Evolutionary conservation across 805 yeast species (phyloP).

Genomic region (Pichia pseudocactophila): DNA sequence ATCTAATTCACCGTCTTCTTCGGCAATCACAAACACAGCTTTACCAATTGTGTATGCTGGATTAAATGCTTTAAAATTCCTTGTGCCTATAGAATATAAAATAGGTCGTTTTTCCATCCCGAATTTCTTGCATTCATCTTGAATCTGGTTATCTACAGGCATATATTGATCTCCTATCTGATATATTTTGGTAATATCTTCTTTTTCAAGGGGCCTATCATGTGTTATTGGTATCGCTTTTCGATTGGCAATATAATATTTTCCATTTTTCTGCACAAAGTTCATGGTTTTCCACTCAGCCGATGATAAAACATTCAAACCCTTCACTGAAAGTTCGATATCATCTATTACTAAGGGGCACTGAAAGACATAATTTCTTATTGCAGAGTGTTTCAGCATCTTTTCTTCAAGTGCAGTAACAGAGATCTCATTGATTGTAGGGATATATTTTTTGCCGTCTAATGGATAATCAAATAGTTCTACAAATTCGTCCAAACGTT

Average conservation of each 20-base stretch:
- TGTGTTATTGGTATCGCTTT: constrained; percentile 35
- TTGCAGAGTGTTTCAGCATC: constrained; percentile 49
- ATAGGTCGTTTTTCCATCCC: constrained; percentile 35
- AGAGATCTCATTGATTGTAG: constrained; percentile 34
- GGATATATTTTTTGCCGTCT: constrained; percentile 15
- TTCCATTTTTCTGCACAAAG: constrained; percentile 47
- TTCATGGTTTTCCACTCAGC: constrained; percentile 17
- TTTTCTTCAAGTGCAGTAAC: constrained; percentile 36
- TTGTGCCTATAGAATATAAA: constrained; percentile 61
- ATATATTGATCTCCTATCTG: constrained; percentile 38
- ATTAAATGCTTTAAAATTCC: constrained; percentile 36
- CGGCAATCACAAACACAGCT: constrained; percentile 61
- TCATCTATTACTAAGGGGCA: constrained; percentile 48
- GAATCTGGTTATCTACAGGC: constrained; percentile 15
- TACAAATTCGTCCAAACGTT: constrained; percentile 4
- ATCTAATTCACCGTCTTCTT: constrained; percentile 41
- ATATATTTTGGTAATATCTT: constrained; percentile 30
- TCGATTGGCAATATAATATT: constrained; percentile 42
- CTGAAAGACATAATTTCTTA: constrained; percentile 53
- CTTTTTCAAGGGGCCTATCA: constrained; percentile 30
- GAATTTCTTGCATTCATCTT: constrained; percentile 14
- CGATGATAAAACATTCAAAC: constrained; percentile 48
- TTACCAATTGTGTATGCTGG: constrained; percentile 45
- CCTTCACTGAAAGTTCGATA: constrained; percentile 59
- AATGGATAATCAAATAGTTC: constrained; percentile 8